Evolutionary conservation across 768 basidiomycete genomes (phyloP).

Genomic region (Leucosporidium yakuticum): DNA sequence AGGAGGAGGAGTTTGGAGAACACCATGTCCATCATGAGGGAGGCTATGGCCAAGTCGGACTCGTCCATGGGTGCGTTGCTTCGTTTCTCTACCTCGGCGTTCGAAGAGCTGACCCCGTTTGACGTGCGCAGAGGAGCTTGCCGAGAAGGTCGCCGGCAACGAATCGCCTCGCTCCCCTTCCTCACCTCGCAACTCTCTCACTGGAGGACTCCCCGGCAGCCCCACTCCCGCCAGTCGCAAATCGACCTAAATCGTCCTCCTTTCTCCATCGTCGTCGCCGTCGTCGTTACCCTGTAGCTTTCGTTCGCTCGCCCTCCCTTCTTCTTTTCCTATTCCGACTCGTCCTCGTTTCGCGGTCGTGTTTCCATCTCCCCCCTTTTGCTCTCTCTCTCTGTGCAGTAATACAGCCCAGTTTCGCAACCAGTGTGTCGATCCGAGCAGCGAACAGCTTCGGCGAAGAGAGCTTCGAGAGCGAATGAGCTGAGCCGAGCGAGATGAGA

Average conservation of each 20-base stretch:
- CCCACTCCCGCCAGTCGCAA: slow-evolving; percentile 18
- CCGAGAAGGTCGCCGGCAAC: slow-evolving; percentile 34
- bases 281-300: too few species aligned
- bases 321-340: too few species aligned
- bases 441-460: too few species aligned
- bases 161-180: slow-evolving; percentile 31
- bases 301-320: too few species aligned
- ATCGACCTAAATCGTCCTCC: neutral
- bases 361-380: too few species aligned
- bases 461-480: too few species aligned
- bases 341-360: too few species aligned
- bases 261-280: neutral
- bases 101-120: neutral
- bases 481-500: too few species aligned
- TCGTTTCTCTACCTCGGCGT: neutral
- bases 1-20: slow-evolving; percentile 86
- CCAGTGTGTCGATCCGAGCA: too few species aligned
- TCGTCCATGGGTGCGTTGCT: slow-evolving; percentile 29
- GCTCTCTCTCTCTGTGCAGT: too few species aligned
- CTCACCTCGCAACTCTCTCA: slow-evolving; percentile 30
- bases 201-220: slow-evolving; percentile 25
- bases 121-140: slow-evolving; percentile 35
- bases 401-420: too few species aligned
- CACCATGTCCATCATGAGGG: slow-evolving; percentile 90
- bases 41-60: slow-evolving; percentile 61